phyloP scores from a whole-genome alignment of 1,139 yeast species.

The Hyphopichia buzzinii region DNA sequence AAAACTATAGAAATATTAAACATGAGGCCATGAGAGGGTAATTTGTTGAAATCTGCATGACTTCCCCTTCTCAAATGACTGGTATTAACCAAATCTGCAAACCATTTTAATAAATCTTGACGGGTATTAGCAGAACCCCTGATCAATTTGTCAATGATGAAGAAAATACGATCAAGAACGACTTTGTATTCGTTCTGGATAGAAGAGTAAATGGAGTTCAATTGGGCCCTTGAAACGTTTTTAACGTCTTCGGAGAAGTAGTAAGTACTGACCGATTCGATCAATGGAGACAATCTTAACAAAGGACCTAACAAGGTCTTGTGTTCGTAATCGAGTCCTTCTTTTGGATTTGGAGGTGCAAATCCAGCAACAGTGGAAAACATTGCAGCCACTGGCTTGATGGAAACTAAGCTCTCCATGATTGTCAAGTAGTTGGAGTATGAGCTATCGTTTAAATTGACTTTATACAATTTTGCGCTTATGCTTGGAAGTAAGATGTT shows the following conservation, averaged over 20 bases:
- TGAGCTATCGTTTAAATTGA: constrained; percentile 42
- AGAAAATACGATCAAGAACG: constrained; percentile 59
- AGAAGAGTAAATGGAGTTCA: constrained; percentile 51
- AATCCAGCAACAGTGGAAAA: constrained; percentile 61
- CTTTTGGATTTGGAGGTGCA: constrained; percentile 38
- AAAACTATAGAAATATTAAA: constrained; percentile 68
- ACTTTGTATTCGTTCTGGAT: constrained; percentile 60
- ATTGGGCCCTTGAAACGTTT: constrained; percentile 36
- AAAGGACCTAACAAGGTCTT: constrained; percentile 76
- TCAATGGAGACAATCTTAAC: constrained; percentile 71
- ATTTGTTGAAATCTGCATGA: constrained; percentile 66
- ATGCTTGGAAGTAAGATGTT: constrained; percentile 54
- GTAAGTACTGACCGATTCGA: constrained; percentile 42
- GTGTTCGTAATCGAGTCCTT: constrained; percentile 54
- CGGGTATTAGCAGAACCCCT: constrained; percentile 72
- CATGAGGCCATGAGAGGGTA: constrained; percentile 83
- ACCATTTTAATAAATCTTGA: constrained; percentile 58
- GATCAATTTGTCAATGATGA: constrained; percentile 69
- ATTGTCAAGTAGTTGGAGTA: constrained; percentile 53
- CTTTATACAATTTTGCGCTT: constrained; percentile 25
- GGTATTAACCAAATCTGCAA: constrained; percentile 68
- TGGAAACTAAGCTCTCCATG: constrained; percentile 57
- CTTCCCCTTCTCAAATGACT: constrained; percentile 89
- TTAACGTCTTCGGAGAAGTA: constrained; percentile 45
- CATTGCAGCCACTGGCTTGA: constrained; percentile 60